Conservation (phyloP, 495 filamentous ascomycete species). For the Penicillium atrosanguineum region DNA sequence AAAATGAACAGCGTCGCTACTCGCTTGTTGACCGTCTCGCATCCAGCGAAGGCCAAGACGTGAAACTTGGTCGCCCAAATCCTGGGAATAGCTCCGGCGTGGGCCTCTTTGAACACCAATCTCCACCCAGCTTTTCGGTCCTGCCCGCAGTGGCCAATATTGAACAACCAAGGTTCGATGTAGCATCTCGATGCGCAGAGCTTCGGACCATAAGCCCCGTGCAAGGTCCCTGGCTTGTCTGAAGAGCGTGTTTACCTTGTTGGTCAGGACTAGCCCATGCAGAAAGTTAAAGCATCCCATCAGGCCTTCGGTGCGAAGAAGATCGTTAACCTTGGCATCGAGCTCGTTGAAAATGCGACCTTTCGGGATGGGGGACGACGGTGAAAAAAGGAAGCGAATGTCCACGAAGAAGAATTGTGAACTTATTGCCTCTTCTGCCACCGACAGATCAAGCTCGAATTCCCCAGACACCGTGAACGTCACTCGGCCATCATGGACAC, state of each 20-base stretch:
- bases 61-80: constrained; percentile 30
- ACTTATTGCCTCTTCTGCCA: constrained; percentile 73
- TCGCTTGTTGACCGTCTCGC: constrained; percentile 70
- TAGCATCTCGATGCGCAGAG: constrained; percentile 69
- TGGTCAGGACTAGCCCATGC: constrained; percentile 79
- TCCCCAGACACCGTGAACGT: constrained; percentile 81
- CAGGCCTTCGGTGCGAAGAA: constrained; percentile 63
- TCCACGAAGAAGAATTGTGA: constrained; percentile 92
- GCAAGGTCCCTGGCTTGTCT: constrained; percentile 71
- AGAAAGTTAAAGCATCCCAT: constrained; percentile 77
- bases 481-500: constrained; percentile 72
- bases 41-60: constrained; percentile 77
- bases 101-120: constrained; percentile 72
- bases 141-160: constrained; percentile 74
- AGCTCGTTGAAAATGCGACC: constrained; percentile 58
- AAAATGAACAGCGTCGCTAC: constrained; percentile 60
- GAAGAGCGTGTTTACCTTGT: constrained; percentile 77
- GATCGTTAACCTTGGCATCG: constrained; percentile 66
- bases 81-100: constrained; percentile 19
- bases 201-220: constrained; percentile 68
- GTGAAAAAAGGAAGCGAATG: constrained; percentile 78
- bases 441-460: constrained; percentile 89
- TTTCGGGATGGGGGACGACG: constrained; percentile 59
- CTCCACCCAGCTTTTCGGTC: constrained; percentile 83
- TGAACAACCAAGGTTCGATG: constrained; percentile 80